Conservation (phyloP, 1,284 basidiomycete genomes). For the Papiliotrema nemorosa region DNA sequence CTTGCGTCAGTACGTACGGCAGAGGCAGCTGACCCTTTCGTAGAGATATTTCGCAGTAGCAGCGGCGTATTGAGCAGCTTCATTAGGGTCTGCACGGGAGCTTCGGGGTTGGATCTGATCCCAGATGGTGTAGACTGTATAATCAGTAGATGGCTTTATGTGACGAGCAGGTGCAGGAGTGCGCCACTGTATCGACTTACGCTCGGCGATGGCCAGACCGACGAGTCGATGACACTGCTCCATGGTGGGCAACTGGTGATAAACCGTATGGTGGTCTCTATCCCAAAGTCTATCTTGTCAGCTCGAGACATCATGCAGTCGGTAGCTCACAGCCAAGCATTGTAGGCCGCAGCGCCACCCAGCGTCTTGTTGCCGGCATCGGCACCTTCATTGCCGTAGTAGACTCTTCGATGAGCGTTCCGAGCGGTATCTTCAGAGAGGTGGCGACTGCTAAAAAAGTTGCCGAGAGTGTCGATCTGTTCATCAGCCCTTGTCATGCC, state of each 20-base stretch:
- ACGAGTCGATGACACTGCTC: conserved; percentile 40
- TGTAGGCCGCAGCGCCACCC: conserved; percentile 45
- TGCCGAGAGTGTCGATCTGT: conserved; percentile 30
- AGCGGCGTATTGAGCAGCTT: conserved; percentile 41
- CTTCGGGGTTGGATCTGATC: conserved; percentile 32
- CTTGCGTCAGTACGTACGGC: neutral
- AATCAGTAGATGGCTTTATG: neutral
- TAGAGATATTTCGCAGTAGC: conserved; percentile 45
- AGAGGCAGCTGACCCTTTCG: conserved; percentile 30
- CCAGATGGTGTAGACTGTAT: conserved; percentile 38
- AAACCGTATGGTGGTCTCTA: conserved; percentile 36
- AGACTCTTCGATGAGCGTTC: conserved; percentile 39
- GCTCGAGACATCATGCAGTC: neutral
- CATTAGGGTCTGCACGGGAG: conserved; percentile 25
- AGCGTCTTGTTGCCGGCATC: conserved; percentile 38
- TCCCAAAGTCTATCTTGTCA: conserved; percentile 28
- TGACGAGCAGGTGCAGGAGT: neutral
- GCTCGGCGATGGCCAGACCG: conserved; percentile 41
- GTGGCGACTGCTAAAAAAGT: conserved; percentile 37
- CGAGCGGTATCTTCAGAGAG: conserved; percentile 36
- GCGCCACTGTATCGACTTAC: no score
- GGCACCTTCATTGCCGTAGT: conserved; percentile 28
- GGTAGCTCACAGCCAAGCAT: conserved; percentile 39
- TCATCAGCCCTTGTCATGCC: neutral
- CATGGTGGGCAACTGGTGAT: conserved; percentile 26